These are phyloP conservation scores for Dendryphion nanum DNA, from an alignment of 2,329 filamentous ascomycete genomes.

Conservation along the genomic window DNA sequence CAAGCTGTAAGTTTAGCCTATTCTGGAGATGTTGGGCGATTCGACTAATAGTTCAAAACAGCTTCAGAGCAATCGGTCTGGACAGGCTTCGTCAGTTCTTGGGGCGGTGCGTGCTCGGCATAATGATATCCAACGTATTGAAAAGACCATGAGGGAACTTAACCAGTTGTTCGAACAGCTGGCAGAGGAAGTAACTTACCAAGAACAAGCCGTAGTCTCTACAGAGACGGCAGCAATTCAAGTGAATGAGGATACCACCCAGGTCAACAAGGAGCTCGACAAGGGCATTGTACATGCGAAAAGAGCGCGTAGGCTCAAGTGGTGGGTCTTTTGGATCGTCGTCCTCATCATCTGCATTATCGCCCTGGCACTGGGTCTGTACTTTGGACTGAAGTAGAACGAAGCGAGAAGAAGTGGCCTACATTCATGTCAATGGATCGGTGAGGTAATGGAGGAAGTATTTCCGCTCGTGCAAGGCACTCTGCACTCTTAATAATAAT, in stretches of 20 bases:
- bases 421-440: neutral
- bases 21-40: no score
- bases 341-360: slow-evolving; percentile 49
- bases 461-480: neutral
- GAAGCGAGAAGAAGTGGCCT: slow-evolving; percentile 3
- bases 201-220: slow-evolving; percentile 62
- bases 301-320: slow-evolving; percentile 72
- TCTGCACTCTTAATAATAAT: neutral
- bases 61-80: slow-evolving; percentile 73
- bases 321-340: slow-evolving; percentile 68
- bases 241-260: slow-evolving; percentile 65
- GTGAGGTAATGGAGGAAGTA: neutral
- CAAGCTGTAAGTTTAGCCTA: slow-evolving; percentile 68
- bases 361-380: slow-evolving; percentile 50
- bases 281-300: slow-evolving; percentile 66
- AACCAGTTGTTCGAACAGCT: slow-evolving; percentile 71
- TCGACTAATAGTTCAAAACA: no score
- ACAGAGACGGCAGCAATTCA: slow-evolving; percentile 65
- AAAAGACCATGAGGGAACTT: slow-evolving; percentile 70
- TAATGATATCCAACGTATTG: slow-evolving; percentile 79
- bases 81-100: slow-evolving; percentile 70
- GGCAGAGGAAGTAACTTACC: slow-evolving; percentile 69
- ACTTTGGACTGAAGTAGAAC: slow-evolving; percentile 42
- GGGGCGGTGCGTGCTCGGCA: slow-evolving; percentile 79
- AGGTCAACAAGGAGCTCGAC: slow-evolving; percentile 68